phyloP scores from a whole-genome alignment of 208 protist species.

The Acanthamoeba castellanii region DNA sequence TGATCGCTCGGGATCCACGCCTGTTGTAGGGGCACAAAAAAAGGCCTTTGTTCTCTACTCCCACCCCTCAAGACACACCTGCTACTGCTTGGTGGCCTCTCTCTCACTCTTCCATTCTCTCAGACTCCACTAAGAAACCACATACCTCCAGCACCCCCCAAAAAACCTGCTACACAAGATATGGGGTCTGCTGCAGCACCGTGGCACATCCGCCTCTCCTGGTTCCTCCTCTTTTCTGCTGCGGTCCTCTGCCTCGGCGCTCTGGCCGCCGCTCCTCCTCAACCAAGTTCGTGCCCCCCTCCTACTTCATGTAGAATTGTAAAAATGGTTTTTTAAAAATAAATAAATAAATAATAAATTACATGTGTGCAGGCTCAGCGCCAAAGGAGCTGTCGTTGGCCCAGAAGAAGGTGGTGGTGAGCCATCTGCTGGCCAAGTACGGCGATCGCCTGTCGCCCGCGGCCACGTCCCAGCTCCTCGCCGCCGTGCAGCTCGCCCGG shows the following conservation, averaged over 20 bases:
- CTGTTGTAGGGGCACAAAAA: no score
- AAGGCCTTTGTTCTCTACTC: no score
- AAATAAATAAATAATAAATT: background rate
- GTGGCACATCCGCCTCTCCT: background rate
- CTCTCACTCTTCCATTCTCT: no score
- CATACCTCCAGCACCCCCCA: background rate
- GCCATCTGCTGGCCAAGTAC: background rate
- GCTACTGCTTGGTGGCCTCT: no score
- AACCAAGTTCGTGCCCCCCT: background rate
- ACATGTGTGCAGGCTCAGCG: background rate
- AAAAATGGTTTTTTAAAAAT: background rate
- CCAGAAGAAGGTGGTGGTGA: background rate
- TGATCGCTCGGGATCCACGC: no score
- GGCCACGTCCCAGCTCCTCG: background rate
- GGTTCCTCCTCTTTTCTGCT: background rate
- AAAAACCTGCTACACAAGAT: no score
- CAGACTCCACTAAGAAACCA: no score
- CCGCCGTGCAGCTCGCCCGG: background rate
- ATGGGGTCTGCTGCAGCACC: no score
- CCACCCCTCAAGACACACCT: no score
- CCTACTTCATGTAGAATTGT: no score
- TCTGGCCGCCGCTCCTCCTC: no score
- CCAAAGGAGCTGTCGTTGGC: background rate
- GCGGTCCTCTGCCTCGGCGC: background rate
- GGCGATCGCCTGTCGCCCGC: background rate